These are phyloP conservation scores for Torulaspora indica DNA, from an alignment of 805 yeast species.

Conservation along the genomic window DNA sequence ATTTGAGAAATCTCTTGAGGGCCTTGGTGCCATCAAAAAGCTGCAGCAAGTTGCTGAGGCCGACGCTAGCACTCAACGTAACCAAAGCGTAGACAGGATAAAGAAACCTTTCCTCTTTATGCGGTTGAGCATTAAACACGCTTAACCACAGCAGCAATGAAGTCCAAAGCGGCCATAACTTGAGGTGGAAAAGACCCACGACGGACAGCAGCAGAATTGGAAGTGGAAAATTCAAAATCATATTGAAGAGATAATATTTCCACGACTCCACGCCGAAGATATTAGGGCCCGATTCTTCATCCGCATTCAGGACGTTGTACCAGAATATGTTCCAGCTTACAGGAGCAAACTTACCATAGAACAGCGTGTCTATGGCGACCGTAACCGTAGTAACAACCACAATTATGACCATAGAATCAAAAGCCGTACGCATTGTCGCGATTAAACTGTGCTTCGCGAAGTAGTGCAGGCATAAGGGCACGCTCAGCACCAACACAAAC, in stretches of 20 bases:
- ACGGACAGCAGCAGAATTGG: constrained; percentile 35
- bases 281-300: constrained; percentile 71
- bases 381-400: constrained; percentile 16
- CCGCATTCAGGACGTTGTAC: constrained; percentile 71
- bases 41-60: constrained; percentile 29
- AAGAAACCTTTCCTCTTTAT: constrained; percentile 87
- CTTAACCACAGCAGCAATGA: constrained; percentile 64
- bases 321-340: constrained; percentile 79
- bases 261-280: constrained; percentile 86
- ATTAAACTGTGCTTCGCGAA: constrained; percentile 26
- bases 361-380: constrained; percentile 49
- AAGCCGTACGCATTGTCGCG: constrained; percentile 27
- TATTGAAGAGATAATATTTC: constrained; percentile 62
- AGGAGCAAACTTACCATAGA: constrained; percentile 55
- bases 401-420: constrained; percentile 26
- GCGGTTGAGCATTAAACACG: constrained; percentile 72
- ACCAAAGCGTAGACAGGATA: constrained; percentile 79
- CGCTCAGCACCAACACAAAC: constrained; percentile 59
- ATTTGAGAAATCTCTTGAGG: constrained; percentile 19
- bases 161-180: constrained; percentile 33
- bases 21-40: constrained; percentile 9
- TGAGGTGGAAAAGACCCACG: constrained; percentile 27
- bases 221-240: constrained; percentile 66
- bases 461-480: constrained; percentile 52
- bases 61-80: constrained; percentile 55